These are phyloP conservation scores for Candida pini DNA, from an alignment of 805 yeast genomes.

Conservation along the genomic window DNA sequence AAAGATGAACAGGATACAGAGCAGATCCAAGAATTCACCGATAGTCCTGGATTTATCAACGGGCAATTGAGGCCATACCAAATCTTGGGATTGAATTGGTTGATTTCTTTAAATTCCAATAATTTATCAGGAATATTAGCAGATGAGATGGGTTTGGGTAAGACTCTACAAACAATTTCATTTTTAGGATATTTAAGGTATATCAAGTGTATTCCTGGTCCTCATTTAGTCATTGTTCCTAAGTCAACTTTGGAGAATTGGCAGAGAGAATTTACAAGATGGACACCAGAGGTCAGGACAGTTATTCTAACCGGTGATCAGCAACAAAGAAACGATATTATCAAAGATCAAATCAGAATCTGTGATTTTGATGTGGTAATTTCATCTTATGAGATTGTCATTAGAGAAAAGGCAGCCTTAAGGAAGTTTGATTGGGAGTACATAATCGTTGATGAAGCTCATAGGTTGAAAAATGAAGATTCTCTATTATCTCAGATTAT, in stretches of 20 bases:
- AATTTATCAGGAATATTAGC: constrained; percentile 72
- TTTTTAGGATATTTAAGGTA: constrained; percentile 68
- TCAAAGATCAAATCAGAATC: constrained; percentile 42
- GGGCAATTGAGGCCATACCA: constrained; percentile 71
- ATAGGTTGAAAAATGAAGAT: constrained; percentile 91
- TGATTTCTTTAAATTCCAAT: constrained; percentile 61
- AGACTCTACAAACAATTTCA: constrained; percentile 74
- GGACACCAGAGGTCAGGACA: constrained; percentile 77
- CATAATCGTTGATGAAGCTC: constrained; percentile 78
- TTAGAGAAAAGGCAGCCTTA: constrained; percentile 63
- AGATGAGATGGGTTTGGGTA: constrained; percentile 85
- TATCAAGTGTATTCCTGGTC: constrained; percentile 55
- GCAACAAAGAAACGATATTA: constrained; percentile 53
- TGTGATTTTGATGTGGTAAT: constrained; percentile 70
- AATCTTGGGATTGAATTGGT: constrained; percentile 78
- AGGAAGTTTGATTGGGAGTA: constrained; percentile 71
- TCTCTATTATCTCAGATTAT: constrained; percentile 89
- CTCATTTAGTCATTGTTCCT: constrained; percentile 72
- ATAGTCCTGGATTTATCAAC: constrained; percentile 46
- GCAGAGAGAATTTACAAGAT: constrained; percentile 67
- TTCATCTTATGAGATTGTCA: constrained; percentile 72
- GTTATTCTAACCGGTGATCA: constrained; percentile 72
- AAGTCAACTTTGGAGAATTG: constrained; percentile 79
- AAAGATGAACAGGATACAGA: constrained; percentile 44
- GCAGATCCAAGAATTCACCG: constrained; percentile 42